Evolutionary conservation across 148 eudicot genomes (phyloP).

Genomic region (Chenopodium formosanum): DNA sequence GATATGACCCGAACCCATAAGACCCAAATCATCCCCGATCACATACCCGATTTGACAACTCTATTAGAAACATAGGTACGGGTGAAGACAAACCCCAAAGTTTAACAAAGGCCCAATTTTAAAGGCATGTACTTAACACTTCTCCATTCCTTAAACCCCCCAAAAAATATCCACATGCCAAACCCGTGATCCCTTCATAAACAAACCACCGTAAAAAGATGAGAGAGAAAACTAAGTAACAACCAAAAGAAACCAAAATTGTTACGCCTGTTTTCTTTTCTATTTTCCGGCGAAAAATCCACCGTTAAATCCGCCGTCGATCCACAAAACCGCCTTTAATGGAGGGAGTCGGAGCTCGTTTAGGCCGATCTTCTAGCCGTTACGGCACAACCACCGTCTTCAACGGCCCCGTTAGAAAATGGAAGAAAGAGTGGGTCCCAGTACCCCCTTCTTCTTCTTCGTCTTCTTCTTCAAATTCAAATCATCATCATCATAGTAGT

Average conservation of each 20-base stretch:
- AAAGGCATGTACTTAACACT: too few relatives aligned
- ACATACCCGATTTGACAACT: too few relatives aligned
- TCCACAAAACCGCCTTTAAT: slow-evolving; percentile 26
- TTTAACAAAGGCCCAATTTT: too few relatives aligned
- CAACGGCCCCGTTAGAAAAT: slow-evolving; percentile 82
- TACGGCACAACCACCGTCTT: slow-evolving; percentile 72
- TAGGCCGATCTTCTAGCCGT: slow-evolving; percentile 79
- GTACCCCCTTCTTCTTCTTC: slow-evolving; percentile 39
- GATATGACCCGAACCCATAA: too few relatives aligned
- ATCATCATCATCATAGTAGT: slow-evolving; percentile 14
- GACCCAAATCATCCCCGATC: too few relatives aligned
- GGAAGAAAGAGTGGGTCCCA: slow-evolving; percentile 91
- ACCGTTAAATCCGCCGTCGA: slow-evolving; percentile 24
- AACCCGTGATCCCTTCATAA: too few relatives aligned
- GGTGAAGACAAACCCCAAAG: too few relatives aligned
- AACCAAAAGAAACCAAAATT: not conserved
- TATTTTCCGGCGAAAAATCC: not conserved
- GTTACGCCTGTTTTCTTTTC: not conserved
- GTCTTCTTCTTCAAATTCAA: slow-evolving; percentile 16
- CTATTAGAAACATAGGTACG: too few relatives aligned
- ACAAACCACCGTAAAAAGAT: too few relatives aligned
- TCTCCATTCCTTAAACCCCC: too few relatives aligned
- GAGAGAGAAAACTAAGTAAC: too few relatives aligned
- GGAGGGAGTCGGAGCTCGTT: slow-evolving; percentile 89
- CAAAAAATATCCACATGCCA: too few relatives aligned